Percentiles rank a stretch among this genome's conserved stretches.
phyloP scores from a whole-genome alignment of 768 basidiomycete species.

The Pleurotus salmoneostramineus region DNA sequence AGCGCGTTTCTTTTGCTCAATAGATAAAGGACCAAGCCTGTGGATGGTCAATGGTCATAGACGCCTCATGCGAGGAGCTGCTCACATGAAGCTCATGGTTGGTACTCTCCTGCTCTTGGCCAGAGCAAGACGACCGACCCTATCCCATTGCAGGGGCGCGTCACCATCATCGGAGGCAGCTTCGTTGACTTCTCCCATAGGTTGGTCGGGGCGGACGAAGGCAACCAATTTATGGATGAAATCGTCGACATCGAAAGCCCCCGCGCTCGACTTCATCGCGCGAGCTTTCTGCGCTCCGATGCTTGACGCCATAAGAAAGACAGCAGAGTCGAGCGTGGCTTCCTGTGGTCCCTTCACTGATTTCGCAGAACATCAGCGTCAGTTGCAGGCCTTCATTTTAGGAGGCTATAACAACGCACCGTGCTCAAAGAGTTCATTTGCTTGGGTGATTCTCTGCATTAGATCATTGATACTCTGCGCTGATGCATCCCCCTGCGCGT shows the following conservation, averaged over 20 bases:
- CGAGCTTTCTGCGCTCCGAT: conserved; percentile 87
- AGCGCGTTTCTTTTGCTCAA: conserved; percentile 79
- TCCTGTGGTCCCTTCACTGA: conserved; percentile 80
- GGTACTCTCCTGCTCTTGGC: conserved; percentile 78
- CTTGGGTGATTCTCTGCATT: conserved; percentile 48
- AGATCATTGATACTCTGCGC: conserved; percentile 56
- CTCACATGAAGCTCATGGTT: conserved; percentile 86
- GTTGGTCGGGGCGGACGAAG: conserved; percentile 70
- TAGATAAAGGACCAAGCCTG: conserved; percentile 89
- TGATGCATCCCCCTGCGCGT: conserved; percentile 48
- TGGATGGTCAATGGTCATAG: conserved; percentile 8
- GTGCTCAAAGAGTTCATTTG: conserved; percentile 62
- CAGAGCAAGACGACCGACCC: conserved; percentile 80
- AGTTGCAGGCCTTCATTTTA: too few species aligned
- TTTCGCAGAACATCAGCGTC: background rate
- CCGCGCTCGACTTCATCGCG: conserved; percentile 81
- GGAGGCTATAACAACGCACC: conserved; percentile 23
- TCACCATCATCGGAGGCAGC: conserved; percentile 49
- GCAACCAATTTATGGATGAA: conserved; percentile 73
- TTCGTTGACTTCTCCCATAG: conserved; percentile 39
- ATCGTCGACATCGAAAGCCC: conserved; percentile 90
- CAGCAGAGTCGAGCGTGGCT: conserved; percentile 84
- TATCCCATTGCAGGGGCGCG: conserved; percentile 70
- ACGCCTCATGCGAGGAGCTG: background rate
- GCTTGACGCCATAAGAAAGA: conserved; percentile 74